Evolutionary conservation across 1,284 basidiomycete genomes (phyloP).

Genomic region (Pascua guehoae): DNA sequence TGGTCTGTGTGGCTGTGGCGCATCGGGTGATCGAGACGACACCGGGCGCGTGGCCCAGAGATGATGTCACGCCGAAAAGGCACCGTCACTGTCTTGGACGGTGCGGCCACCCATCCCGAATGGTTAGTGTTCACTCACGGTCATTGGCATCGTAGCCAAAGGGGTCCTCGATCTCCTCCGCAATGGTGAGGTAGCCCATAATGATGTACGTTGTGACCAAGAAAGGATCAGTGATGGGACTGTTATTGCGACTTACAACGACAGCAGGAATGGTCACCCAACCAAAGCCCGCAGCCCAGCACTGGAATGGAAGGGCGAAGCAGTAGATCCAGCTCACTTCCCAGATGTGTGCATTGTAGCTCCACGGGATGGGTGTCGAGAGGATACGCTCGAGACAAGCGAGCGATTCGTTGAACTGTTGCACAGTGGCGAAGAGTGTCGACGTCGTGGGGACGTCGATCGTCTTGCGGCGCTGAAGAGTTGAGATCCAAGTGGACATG

Average conservation of each 20-base stretch:
- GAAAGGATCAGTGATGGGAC: not conserved
- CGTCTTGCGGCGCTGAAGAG: slow-evolving; percentile 59
- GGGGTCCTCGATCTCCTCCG: slow-evolving; percentile 44
- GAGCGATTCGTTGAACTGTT: slow-evolving; percentile 63
- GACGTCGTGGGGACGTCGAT: slow-evolving; percentile 65
- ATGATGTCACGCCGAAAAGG: too few relatives aligned
- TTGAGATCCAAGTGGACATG: slow-evolving; percentile 64
- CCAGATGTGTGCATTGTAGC: slow-evolving; percentile 55
- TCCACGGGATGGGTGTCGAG: slow-evolving; percentile 75
- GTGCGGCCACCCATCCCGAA: too few relatives aligned
- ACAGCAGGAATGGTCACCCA: slow-evolving; percentile 64
- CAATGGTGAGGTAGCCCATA: slow-evolving; percentile 45
- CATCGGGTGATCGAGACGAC: too few relatives aligned
- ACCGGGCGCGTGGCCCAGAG: too few relatives aligned
- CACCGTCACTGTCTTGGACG: too few relatives aligned
- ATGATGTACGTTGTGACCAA: slow-evolving; percentile 45
- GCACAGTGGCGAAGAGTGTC: slow-evolving; percentile 56
- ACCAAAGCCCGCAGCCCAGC: slow-evolving; percentile 56
- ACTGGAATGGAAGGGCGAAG: slow-evolving; percentile 61
- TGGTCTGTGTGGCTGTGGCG: too few relatives aligned
- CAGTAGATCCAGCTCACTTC: slow-evolving; percentile 45
- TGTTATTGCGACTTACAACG: slow-evolving; percentile 24
- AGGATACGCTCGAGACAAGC: slow-evolving; percentile 70
- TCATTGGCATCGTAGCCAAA: slow-evolving; percentile 47
- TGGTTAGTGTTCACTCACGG: not conserved